Conservation (phyloP, 805 yeast species). For the Ogataea polymorpha region DNA sequence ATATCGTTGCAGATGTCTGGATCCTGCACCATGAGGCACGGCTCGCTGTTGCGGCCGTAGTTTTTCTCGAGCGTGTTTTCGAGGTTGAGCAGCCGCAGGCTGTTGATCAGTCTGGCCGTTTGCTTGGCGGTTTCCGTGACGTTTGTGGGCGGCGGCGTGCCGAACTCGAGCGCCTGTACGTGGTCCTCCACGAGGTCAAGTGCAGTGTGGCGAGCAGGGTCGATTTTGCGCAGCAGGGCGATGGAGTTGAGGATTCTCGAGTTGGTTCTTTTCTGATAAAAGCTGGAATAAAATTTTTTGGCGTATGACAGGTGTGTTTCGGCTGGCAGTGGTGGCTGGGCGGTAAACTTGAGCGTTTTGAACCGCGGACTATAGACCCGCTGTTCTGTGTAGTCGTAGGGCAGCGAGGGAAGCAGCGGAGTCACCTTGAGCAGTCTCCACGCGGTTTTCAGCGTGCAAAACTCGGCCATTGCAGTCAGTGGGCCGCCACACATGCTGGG, state of each 20-base stretch:
- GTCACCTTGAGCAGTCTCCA: slow-evolving; percentile 6
- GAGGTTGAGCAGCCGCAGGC: slow-evolving; percentile 17
- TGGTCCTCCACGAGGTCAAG: slow-evolving; percentile 13
- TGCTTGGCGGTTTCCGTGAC: slow-evolving; percentile 4
- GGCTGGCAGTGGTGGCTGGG: neutral
- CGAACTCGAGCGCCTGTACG: slow-evolving; percentile 15
- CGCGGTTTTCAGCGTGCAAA: slow-evolving; percentile 5
- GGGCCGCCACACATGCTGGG: neutral
- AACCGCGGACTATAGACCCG: slow-evolving; percentile 1
- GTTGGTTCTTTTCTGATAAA: slow-evolving; percentile 17
- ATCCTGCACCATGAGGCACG: slow-evolving; percentile 20
- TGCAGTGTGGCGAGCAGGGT: slow-evolving; percentile 2
- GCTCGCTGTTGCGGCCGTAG: slow-evolving; percentile 19
- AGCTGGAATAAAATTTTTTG: slow-evolving; percentile 12
- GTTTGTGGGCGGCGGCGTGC: slow-evolving; percentile 3
- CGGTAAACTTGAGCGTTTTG: slow-evolving; percentile 10
- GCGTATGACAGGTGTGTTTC: slow-evolving; percentile 13
- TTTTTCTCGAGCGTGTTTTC: slow-evolving; percentile 17
- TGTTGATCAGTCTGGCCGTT: slow-evolving; percentile 16
- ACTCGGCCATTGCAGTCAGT: slow-evolving; percentile 1
- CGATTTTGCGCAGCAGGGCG: slow-evolving; percentile 13
- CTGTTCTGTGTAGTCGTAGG: neutral
- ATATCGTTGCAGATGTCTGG: slow-evolving; percentile 15
- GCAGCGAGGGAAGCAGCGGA: slow-evolving; percentile 4
- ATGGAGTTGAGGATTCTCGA: slow-evolving; percentile 16